A percentile compares a stretch with the other conserved stretches of the same genome.
Evolutionary conservation across 306 rosid genomes (phyloP).

Genomic region (Ammopiptanthus mongolicus): DNA sequence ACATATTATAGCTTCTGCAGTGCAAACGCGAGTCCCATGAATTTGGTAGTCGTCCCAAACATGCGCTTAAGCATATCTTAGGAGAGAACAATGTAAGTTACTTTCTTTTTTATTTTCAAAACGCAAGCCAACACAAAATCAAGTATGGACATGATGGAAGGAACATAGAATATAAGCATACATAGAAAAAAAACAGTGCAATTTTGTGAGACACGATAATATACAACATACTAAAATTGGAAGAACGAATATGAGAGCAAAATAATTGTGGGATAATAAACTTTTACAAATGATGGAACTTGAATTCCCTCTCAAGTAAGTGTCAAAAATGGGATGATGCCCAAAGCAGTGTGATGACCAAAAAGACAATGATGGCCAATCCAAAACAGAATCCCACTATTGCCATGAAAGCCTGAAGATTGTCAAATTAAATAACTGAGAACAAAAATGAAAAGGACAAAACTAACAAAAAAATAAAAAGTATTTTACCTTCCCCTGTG

Average conservation of each 20-base stretch:
- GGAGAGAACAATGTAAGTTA: too few relatives aligned
- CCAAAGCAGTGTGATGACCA: slow-evolving; percentile 65
- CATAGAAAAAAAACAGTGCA: background rate
- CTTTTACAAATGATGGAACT: background rate
- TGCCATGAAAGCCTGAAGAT: slow-evolving; percentile 65
- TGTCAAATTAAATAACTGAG: background rate
- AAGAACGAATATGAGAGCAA: background rate
- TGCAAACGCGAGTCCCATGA: too few relatives aligned
- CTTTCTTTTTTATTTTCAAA: background rate
- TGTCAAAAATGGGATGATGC: slow-evolving; percentile 38
- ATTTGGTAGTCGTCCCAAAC: too few relatives aligned
- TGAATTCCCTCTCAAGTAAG: background rate
- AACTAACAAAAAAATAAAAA: background rate
- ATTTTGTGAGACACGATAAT: background rate
- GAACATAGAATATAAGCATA: background rate
- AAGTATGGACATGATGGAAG: background rate
- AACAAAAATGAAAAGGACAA: background rate
- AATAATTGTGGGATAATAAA: background rate
- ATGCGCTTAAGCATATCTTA: too few relatives aligned
- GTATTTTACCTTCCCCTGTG: slow-evolving; percentile 63
- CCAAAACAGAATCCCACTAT: slow-evolving; percentile 69
- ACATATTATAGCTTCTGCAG: too few relatives aligned
- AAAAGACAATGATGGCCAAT: slow-evolving; percentile 60
- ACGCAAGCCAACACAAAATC: background rate
- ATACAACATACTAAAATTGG: background rate